These are phyloP conservation scores for Paramecium sexaurelia DNA, from an alignment of 73 alveolate species.

Conservation along the genomic window DNA sequence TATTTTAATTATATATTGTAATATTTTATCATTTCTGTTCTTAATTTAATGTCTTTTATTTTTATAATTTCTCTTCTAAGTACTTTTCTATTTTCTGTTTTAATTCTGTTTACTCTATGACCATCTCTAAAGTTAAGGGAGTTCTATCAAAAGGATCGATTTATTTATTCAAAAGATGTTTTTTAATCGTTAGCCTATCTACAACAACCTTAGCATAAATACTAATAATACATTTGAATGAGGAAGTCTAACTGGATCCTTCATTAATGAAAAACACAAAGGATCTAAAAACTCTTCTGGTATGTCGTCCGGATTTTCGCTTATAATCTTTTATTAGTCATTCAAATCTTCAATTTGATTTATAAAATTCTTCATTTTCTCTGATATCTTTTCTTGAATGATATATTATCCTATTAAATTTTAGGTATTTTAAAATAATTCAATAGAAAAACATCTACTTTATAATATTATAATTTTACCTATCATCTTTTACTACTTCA, in stretches of 20 bases:
- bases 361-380: neutral
- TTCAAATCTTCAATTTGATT: neutral
- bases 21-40: neutral
- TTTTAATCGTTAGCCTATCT: constrained; percentile 38
- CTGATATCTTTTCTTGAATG: neutral
- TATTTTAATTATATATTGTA: neutral
- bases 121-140: constrained; percentile 7
- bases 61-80: neutral
- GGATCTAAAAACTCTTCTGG: constrained; percentile 52
- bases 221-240: constrained; percentile 33
- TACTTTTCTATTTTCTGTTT: neutral
- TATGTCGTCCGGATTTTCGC: neutral
- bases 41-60: neutral
- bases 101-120: constrained; percentile 12
- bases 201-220: neutral
- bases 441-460: constrained; percentile 8
- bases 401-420: neutral
- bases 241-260: constrained; percentile 49
- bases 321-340: neutral
- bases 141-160: constrained; percentile 56
- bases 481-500: constrained; percentile 32
- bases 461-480: neutral
- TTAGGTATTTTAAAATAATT: neutral
- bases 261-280: neutral
- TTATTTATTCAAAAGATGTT: neutral